Conservation (phyloP, 1,284 basidiomycete genomes). For the Peniophora sp. region DNA sequence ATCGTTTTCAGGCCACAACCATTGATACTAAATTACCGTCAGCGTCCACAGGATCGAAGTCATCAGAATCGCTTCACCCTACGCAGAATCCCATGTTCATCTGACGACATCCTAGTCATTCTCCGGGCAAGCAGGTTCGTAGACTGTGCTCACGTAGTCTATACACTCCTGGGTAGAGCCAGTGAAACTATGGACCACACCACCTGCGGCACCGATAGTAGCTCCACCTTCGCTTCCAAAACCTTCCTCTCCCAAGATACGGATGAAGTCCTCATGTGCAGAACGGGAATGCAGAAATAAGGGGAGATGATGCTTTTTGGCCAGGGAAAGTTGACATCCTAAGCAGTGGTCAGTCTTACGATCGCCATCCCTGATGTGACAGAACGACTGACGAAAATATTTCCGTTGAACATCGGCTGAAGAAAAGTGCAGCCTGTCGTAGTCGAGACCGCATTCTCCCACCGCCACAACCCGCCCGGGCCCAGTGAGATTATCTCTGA, state of each 20-base stretch:
- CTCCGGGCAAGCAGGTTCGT: background rate
- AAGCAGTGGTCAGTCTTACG: background rate
- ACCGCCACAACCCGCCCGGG: conserved; percentile 64
- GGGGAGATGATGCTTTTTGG: conserved; percentile 68
- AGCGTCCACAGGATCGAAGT: conserved; percentile 8
- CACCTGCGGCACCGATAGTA: conserved; percentile 50
- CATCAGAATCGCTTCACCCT: conserved; percentile 22
- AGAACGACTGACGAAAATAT: conserved; percentile 49
- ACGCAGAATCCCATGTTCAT: conserved; percentile 70
- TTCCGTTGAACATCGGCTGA: conserved; percentile 54
- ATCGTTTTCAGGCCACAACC: conserved; percentile 82
- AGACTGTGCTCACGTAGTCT: conserved; percentile 51
- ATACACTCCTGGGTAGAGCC: conserved; percentile 60
- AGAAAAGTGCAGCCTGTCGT: conserved; percentile 76
- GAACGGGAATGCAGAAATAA: conserved; percentile 83
- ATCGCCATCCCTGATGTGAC: too few species aligned
- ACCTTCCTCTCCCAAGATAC: conserved; percentile 59
- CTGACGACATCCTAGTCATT: conserved; percentile 24
- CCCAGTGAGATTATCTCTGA: conserved; percentile 46
- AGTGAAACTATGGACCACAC: conserved; percentile 86
- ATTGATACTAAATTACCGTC: conserved; percentile 45
- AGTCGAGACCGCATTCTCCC: conserved; percentile 87
- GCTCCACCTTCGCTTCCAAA: conserved; percentile 52
- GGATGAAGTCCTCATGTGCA: conserved; percentile 67
- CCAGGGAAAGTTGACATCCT: conserved; percentile 61